Base-by-base conservation (phyloP, 257 asterid genomes). In the Solanum pinnatisectum region DNA sequence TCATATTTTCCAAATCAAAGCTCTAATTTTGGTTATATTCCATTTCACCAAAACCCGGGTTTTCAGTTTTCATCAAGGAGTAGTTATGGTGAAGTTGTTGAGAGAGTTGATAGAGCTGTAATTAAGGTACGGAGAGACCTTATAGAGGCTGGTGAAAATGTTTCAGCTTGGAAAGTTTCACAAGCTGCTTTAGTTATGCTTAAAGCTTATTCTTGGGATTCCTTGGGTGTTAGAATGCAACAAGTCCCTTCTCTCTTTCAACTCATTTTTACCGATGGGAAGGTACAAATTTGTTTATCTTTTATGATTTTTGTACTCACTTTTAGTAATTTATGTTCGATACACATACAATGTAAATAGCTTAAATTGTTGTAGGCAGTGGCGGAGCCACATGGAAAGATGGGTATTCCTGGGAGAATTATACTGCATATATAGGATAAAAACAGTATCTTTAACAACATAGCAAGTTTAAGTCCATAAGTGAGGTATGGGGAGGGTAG, bases 191-290 rank as follows among this genome's bases (percentile, higher is more conserved):
- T 95, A 84, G 60, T 90, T 91, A 86, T 79, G 76, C 89, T 95
- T 39, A 86, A 93, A 63, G 95, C 91, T 35, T 94, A 91, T 86
- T 95, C 98, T 2, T 96, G 98, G 98, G 98, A 93, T 89, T 92
- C 96, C 37, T 93, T 95, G 89, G 98, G 99, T 52, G 79, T 93
- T 88, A 93, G 88, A 76, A 93, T 96, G 98, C 97, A 95, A 92
- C 96, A 92, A 89, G 94, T 95, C 68, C 98, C 99, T 71, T 91
- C 98, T 46, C 93, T 96, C 83, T 91, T 89, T 60, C 87, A 87
- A 71, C 94, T 95, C 59, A 72, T 93, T 46, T 90, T 70, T 67
- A 92, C 90, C 5, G 98, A 95, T 91, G 96, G 94, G 42, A 95
- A 96, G 98, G 99, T 96, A 85, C n/a, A 35, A 20, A 0, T 72